Base-by-base conservation (phyloP, 139 green algal species). In the Chlorella sp. region DNA sequence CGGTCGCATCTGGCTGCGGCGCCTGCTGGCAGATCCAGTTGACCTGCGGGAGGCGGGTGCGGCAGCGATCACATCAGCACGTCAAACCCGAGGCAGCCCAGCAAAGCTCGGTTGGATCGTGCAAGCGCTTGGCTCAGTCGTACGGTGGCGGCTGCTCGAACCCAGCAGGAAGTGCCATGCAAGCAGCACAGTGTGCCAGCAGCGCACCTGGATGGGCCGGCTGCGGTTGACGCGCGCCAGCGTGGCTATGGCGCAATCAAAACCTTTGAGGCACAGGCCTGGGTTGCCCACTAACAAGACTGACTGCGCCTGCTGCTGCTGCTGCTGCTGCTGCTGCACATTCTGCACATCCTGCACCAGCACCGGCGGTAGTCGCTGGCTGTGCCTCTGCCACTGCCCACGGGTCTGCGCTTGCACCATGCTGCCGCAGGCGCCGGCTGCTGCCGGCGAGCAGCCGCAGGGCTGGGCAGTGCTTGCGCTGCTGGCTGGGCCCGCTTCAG, bases 261-360 rank as follows among this genome's bases (percentile, higher is more conserved):
- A 95, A 43, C 91, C 92, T 65, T 95, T 95, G 32, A 95, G 84
- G 28, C 85, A 87, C 60, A 95, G 86, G 13, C 82, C 80, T 1
- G 92, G 92, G 85, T 95, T 94, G 56, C 92, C 92, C 11, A 95
- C 92, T 32, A 95, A 82, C 48, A 95, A 85, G 22, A 95, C 82
- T 1, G 83, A 86, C 26, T 56, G 83, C 58, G 38, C 64, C 62
- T 44, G 64, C 51, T 64, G 36, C 20, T 62, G 44, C 14, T 60
- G 32, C 34, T 26, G 32, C 40, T 26, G 77, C 70, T 48, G 28
- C 85, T 46, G 56, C 60, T 76, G 51, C 32, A 34, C 58, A n/a
- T 26, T 9, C 65, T 73, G 67, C 36, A 44, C 32, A 6, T 41
- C 28, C 36, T 75, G 19, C 36, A 1, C 32, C 32, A 32, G 64